Conservation (phyloP, 2,329 filamentous ascomycete species). For the Talaromyces verruculosus region DNA sequence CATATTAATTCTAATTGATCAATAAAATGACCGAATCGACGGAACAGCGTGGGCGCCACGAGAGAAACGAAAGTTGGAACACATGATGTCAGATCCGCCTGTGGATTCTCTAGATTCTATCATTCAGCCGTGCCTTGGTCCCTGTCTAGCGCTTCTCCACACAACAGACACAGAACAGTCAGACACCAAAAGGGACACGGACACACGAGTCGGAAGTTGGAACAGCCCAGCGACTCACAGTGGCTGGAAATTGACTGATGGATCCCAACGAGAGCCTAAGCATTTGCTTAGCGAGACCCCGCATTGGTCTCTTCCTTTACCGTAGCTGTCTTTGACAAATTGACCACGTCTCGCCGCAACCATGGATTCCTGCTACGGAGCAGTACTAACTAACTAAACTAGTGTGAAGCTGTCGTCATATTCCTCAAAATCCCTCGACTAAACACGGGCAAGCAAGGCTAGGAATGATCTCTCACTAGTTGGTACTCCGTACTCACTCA, state of each 20-base stretch:
- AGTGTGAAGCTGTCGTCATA: slow-evolving; percentile 4
- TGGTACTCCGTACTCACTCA: background rate
- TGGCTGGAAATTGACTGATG: background rate
- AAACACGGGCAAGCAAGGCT: background rate
- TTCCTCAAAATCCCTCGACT: background rate
- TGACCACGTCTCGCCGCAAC: background rate
- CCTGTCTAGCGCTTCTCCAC: slow-evolving; percentile 4
- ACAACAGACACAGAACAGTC: background rate
- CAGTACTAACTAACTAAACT: background rate
- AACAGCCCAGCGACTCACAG: background rate
- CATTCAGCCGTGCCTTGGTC: background rate
- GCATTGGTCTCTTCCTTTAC: background rate
- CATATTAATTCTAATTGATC: background rate
- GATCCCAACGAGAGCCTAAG: background rate
- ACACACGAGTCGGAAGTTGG: background rate
- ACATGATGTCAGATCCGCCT: slow-evolving; percentile 4
- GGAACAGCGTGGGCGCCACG: background rate
- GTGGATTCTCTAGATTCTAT: background rate
- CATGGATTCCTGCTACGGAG: background rate
- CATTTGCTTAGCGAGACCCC: slow-evolving; percentile 2
- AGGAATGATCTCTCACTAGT: background rate
- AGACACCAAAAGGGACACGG: background rate
- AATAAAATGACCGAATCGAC: background rate
- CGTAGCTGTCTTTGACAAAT: background rate
- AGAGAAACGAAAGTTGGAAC: background rate